Conservation (phyloP, 2,329 filamentous ascomycete species). For the Diaporthe sp. region DNA sequence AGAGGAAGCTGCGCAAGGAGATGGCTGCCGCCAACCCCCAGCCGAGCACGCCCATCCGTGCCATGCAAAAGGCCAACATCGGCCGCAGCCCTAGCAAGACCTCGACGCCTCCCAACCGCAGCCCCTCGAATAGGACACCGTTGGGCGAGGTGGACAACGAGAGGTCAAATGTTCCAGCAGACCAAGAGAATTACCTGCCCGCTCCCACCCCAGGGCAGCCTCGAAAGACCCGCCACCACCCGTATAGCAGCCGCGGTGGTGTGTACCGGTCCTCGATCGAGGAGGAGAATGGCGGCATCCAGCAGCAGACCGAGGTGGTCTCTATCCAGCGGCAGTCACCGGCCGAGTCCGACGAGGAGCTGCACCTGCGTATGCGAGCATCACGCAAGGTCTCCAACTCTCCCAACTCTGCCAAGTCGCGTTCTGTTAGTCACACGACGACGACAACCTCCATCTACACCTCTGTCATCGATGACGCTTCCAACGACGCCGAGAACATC, state of each 20-base stretch:
- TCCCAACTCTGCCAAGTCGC: constrained; percentile 72
- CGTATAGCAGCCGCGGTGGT: constrained; percentile 72
- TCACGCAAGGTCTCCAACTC: constrained; percentile 76
- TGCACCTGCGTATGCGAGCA: constrained; percentile 80
- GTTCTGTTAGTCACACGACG: constrained; percentile 82
- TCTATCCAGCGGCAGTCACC: constrained; percentile 72
- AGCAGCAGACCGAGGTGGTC: constrained; percentile 72
- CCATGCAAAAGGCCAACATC: constrained; percentile 70
- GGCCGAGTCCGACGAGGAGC: constrained; percentile 85
- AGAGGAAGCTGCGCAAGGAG: constrained; percentile 75
- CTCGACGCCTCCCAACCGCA: constrained; percentile 87
- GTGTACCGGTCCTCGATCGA: constrained; percentile 55
- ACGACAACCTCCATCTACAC: constrained; percentile 75
- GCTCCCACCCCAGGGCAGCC: constrained; percentile 97
- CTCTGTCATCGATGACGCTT: constrained; percentile 71
- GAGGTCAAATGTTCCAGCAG: constrained; percentile 68
- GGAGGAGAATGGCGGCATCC: constrained; percentile 66
- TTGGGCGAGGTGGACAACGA: constrained; percentile 96
- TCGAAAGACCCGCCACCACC: constrained; percentile 87
- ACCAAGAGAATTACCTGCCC: constrained; percentile 92
- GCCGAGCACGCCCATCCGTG: constrained; percentile 74
- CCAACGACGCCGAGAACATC: constrained; percentile 80
- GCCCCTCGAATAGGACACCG: constrained; percentile 81
- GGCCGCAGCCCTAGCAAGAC: constrained; percentile 75
- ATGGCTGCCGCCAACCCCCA: constrained; percentile 56